A percentile compares a stretch with the other conserved stretches of the same genome.
Conservation (phyloP, 208 protist species). For the Acanthamoeba culbertsoni region DNA sequence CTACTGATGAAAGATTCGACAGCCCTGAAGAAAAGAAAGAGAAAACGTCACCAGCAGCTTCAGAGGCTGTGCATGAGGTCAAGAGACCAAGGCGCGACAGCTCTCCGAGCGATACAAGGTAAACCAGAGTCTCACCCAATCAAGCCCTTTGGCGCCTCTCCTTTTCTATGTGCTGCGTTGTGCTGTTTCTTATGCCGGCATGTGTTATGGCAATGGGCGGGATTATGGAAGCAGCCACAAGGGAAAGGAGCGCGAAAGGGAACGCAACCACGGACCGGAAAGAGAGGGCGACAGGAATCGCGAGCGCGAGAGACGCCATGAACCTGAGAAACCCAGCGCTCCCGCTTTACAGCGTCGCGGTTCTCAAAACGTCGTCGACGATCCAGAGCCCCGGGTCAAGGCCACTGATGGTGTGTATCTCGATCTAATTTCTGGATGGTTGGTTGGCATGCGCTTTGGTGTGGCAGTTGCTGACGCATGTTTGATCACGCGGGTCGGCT, state of each 20-base stretch:
- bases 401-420: background rate
- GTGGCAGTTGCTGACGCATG: background rate
- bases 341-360: background rate
- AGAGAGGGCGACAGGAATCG: background rate
- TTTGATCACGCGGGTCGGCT: too few relatives aligned
- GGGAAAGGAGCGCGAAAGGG: background rate
- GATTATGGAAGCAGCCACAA: background rate
- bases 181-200: background rate
- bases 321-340: background rate
- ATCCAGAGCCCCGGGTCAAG: background rate
- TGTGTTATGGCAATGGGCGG: too few relatives aligned
- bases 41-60: too few relatives aligned
- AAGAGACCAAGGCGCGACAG: constrained; percentile 7
- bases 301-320: background rate
- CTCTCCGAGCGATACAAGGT: too few relatives aligned
- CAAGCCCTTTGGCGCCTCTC: background rate
- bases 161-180: background rate
- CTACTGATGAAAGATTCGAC: background rate
- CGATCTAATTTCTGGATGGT: background rate
- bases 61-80: too few relatives aligned
- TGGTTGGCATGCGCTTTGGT: background rate
- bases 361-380: background rate
- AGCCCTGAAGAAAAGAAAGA: too few relatives aligned
- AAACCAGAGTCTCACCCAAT: too few relatives aligned
- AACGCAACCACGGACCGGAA: background rate